These are phyloP conservation scores for Aspergillus affinis DNA, from an alignment of 495 filamentous ascomycete genomes.

Conservation along the genomic window DNA sequence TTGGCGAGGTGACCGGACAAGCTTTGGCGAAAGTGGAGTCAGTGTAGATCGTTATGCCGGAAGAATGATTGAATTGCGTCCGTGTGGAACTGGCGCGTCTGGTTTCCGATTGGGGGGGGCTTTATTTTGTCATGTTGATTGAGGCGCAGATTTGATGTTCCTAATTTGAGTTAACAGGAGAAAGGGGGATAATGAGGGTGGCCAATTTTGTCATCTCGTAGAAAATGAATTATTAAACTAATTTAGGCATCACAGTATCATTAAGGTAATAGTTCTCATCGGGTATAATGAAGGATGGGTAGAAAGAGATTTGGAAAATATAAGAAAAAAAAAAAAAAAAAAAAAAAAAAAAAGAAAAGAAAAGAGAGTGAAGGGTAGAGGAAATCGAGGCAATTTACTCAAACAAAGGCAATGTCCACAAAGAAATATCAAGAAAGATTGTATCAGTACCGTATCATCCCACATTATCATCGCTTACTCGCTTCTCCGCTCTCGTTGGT, in stretches of 20 bases:
- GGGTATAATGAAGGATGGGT: neutral
- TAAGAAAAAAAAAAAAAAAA: neutral
- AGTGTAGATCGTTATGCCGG: neutral
- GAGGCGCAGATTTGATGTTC: neutral
- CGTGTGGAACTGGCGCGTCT: neutral
- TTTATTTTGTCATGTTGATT: neutral
- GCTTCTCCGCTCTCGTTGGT: slow-evolving; percentile 7
- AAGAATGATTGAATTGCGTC: neutral
- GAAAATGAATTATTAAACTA: neutral
- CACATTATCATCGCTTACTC: neutral
- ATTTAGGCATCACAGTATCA: neutral
- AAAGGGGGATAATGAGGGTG: neutral
- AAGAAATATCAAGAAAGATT: neutral
- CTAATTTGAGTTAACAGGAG: neutral
- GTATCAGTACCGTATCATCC: neutral
- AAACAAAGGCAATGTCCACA: no score
- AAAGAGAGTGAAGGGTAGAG: neutral
- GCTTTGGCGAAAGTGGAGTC: neutral
- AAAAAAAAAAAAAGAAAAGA: no score
- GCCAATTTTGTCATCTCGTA: neutral
- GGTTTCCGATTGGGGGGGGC: no score
- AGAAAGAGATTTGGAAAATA: no score
- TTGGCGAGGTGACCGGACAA: neutral
- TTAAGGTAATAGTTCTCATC: no score
- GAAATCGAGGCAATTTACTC: no score